Evolutionary conservation across 2,329 filamentous ascomycete genomes (phyloP).

Genomic region (Neodidymelliopsis sp.): DNA sequence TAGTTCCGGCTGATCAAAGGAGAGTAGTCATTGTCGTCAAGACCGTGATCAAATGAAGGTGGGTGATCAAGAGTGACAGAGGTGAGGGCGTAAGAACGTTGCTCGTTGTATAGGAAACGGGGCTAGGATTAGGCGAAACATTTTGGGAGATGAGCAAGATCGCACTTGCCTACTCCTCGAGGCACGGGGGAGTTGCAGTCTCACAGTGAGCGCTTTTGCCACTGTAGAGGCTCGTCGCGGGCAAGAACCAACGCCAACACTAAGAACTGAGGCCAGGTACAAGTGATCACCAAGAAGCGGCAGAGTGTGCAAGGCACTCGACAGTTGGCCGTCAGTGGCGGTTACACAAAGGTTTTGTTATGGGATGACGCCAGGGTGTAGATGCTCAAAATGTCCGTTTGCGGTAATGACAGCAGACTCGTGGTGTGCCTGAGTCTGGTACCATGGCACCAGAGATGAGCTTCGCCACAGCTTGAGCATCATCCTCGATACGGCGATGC

Average conservation of each 20-base stretch:
- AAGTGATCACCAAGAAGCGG: not conserved
- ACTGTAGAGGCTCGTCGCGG: not conserved
- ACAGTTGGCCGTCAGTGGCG: not conserved
- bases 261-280: not conserved
- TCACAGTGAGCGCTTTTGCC: not conserved
- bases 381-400: constrained; percentile 10
- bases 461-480: constrained; percentile 4
- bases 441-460: constrained; percentile 6
- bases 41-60: constrained; percentile 3
- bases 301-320: not conserved
- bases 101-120: constrained; percentile 11
- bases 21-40: constrained; percentile 10
- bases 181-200: not conserved
- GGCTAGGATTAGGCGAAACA: constrained; percentile 9
- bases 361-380: constrained; percentile 9
- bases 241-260: not conserved
- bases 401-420: constrained; percentile 15
- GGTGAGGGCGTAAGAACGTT: not conserved
- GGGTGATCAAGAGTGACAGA: not conserved
- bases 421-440: constrained; percentile 10
- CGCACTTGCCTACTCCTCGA: constrained; percentile 4
- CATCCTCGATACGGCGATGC: not conserved
- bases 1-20: constrained; percentile 2
- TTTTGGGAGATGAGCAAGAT: not conserved
- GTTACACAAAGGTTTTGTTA: not conserved